phyloP scores from a whole-genome alignment of 2,329 filamentous ascomycete genomes.

The Xylariales sp. region DNA sequence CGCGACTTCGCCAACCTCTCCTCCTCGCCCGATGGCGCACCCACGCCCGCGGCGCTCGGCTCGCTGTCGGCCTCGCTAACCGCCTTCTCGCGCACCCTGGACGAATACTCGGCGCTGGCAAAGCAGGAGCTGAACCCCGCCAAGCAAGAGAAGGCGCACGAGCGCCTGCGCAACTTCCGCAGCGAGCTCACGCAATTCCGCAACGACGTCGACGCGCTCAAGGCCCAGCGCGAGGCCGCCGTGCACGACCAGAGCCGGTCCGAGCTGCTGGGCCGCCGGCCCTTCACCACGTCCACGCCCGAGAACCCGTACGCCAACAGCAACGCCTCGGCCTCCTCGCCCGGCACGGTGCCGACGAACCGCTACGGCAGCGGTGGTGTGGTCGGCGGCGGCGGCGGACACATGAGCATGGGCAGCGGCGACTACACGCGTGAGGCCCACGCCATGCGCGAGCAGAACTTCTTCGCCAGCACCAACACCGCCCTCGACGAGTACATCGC shows the following conservation, averaged over 20 bases:
- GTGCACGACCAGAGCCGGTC: slow-evolving; percentile 73
- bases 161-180: slow-evolving; percentile 87
- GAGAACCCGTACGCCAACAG: slow-evolving; percentile 87
- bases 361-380: slow-evolving; percentile 51
- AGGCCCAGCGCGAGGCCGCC: slow-evolving; percentile 80
- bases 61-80: slow-evolving; percentile 76
- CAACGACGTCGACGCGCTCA: slow-evolving; percentile 79
- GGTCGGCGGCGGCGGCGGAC: slow-evolving; percentile 48
- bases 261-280: slow-evolving; percentile 86
- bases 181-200: slow-evolving; percentile 84
- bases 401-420: slow-evolving; percentile 62
- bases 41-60: slow-evolving; percentile 68
- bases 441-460: slow-evolving; percentile 88
- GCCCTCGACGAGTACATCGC: slow-evolving; percentile 96
- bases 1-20: slow-evolving; percentile 79
- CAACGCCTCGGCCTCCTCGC: slow-evolving; percentile 49
- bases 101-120: slow-evolving; percentile 88
- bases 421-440: slow-evolving; percentile 81
- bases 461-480: slow-evolving; percentile 82
- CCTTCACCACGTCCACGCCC: slow-evolving; percentile 81
- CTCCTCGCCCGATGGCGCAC: slow-evolving; percentile 56
- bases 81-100: slow-evolving; percentile 87
- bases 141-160: slow-evolving; percentile 91
- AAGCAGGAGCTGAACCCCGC: slow-evolving; percentile 89
- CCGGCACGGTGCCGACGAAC: slow-evolving; percentile 54